Base-by-base conservation (phyloP, 2,329 filamentous ascomycete species). In the Diplodia intermedia region DNA sequence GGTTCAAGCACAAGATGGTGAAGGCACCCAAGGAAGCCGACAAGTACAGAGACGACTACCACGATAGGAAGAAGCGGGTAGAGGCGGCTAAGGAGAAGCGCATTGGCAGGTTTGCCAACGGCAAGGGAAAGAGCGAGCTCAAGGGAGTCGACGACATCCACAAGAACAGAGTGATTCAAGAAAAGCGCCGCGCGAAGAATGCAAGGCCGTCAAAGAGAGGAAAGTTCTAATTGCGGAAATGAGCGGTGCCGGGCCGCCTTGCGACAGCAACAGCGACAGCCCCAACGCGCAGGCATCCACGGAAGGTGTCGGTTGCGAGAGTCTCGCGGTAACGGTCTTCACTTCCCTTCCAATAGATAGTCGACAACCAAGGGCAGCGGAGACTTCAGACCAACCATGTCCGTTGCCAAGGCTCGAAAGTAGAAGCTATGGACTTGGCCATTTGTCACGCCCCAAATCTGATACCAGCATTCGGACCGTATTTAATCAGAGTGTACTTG, bases 11-110 rank as follows among this genome's bases (percentile, higher is more conserved):
- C 82, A 94, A 91, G 81, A 88, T 90, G 79, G 90, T 95, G 77
- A 89, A 87, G 81, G 93, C 93, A 68, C 95, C 96, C 71, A 98
- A 97, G 85, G 89, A 92, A 74, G 93, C 95, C 8, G 95, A 99
- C 83, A 94, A 91, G 82, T 94, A 87, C 80, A 87, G 95, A 70
- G 93, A 94, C 78, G 94, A 99, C 81, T 99, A 92, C 81, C 85
- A 96, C 71, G 89, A 89, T 77, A 90, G 91, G 82, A 97, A 95
- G 89, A 94, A 94, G 89, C 89, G 92, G 76, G 90, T 95, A 20
- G 88, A 89, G 18, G 93, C 93, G 76, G 94, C 94, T 55, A 91
- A 91, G 81, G 92, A 97, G 84, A 93, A 93, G 82, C 85, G 91
- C 23, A 81, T 93, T 36, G 92, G 91, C 62, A 86, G 88, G 70